Conservation (phyloP, 1,284 basidiomycete species). For the Phellinidium pouzarii region DNA sequence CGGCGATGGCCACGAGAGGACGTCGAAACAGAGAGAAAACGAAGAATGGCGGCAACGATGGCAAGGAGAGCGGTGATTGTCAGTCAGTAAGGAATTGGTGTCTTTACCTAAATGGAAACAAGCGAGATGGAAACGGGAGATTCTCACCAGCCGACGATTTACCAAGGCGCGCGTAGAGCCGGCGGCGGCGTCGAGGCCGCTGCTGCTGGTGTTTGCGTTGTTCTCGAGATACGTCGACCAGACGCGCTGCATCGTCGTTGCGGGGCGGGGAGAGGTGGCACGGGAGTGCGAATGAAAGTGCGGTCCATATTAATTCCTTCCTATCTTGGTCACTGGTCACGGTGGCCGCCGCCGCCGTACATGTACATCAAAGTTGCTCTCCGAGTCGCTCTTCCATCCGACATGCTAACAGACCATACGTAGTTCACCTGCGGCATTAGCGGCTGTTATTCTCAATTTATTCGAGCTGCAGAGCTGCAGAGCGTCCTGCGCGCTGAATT, state of each 20-base stretch:
- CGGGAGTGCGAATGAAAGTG: too few relatives aligned
- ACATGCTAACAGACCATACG: too few relatives aligned
- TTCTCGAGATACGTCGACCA: constrained; percentile 14
- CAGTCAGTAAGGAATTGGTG: not conserved
- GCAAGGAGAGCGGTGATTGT: not conserved
- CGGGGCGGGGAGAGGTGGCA: not conserved
- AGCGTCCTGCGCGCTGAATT: too few relatives aligned
- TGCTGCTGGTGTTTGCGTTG: not conserved
- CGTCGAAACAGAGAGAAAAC: not conserved
- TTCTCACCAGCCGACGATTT: constrained; percentile 5
- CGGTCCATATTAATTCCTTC: too few relatives aligned
- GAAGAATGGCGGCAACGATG: not conserved
- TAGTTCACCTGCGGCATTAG: too few relatives aligned
- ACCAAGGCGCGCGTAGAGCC: too few relatives aligned
- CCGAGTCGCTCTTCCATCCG: too few relatives aligned
- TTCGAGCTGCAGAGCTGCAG: too few relatives aligned
- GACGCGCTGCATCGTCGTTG: constrained; percentile 12
- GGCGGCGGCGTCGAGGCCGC: not conserved
- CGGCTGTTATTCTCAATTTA: too few relatives aligned
- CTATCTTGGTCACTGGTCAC: too few relatives aligned
- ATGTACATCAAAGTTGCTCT: too few relatives aligned
- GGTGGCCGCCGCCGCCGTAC: too few relatives aligned
- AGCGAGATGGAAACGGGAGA: not conserved
- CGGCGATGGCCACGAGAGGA: not conserved
- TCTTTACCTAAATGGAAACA: not conserved